A percentile compares a stretch with the other conserved stretches of the same genome.
Conservation (phyloP, 495 filamentous ascomycete genomes). For the Aspergillus nidulans region DNA sequence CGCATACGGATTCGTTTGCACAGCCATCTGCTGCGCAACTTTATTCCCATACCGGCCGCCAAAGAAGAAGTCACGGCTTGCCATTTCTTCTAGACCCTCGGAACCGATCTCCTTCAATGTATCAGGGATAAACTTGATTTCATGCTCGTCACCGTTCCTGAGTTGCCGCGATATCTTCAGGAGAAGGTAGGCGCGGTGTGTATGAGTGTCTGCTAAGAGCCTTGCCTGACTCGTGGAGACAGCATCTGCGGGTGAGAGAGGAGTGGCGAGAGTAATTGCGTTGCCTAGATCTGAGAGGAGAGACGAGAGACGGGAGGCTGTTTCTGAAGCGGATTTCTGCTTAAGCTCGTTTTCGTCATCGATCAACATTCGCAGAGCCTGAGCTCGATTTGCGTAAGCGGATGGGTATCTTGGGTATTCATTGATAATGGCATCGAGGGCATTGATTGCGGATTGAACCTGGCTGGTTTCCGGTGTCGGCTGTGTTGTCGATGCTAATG, state of each 20-base stretch:
- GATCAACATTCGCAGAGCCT: constrained; percentile 55
- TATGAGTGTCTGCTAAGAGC: constrained; percentile 65
- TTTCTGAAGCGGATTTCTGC: constrained; percentile 1
- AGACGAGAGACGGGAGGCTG: constrained; percentile 20
- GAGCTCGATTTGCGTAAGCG: constrained; percentile 72
- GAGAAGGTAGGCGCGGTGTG: constrained; percentile 71
- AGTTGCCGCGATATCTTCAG: constrained; percentile 53
- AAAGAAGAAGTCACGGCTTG: constrained; percentile 67
- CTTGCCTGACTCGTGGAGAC: constrained; percentile 58
- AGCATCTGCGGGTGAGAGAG: constrained; percentile 40
- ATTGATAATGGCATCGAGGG: constrained; percentile 51
- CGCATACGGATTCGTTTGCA: constrained; percentile 79
- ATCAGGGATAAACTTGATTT: constrained; percentile 20
- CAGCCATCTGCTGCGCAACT: constrained; percentile 69
- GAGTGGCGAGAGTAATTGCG: constrained; percentile 66
- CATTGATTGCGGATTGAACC: constrained; percentile 29
- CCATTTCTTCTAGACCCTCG: constrained; percentile 64
- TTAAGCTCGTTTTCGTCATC: constrained; percentile 8
- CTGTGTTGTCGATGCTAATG: constrained; percentile 17
- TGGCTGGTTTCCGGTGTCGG: constrained; percentile 10
- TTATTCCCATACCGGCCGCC: constrained; percentile 77
- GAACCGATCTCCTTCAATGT: constrained; percentile 38
- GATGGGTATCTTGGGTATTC: constrained; percentile 65
- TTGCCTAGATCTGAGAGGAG: constrained; percentile 57
- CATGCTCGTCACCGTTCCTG: constrained; percentile 11